phyloP scores from a whole-genome alignment of 805 yeast genomes.

The Schwanniomyces occidentalis region DNA sequence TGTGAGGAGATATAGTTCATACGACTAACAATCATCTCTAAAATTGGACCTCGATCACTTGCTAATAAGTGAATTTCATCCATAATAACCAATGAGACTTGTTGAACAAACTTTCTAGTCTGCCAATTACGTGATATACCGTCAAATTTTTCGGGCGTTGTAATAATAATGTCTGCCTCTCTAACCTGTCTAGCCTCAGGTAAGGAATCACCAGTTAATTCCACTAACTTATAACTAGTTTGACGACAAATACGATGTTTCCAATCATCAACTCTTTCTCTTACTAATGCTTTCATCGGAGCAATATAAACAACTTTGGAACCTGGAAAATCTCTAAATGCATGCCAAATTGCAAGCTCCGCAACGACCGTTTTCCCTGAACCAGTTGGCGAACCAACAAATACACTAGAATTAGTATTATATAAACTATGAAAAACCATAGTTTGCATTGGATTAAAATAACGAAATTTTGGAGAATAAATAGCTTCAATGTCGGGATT shows the following conservation, averaged over 20 bases:
- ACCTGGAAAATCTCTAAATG: conserved; percentile 77
- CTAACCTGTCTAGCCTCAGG: conserved; percentile 69
- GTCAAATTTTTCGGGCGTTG: conserved; percentile 86
- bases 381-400: conserved; percentile 98
- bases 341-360: conserved; percentile 96
- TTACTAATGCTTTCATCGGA: conserved; percentile 84
- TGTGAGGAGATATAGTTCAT: conserved; percentile 69
- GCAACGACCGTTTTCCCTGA: conserved; percentile 98
- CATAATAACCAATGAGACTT: conserved; percentile 75
- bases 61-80: conserved; percentile 84
- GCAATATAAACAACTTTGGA: conserved; percentile 84
- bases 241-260: conserved; percentile 47
- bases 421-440: conserved; percentile 92
- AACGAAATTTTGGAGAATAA: conserved; percentile 67
- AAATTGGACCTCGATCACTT: conserved; percentile 82
- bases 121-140: conserved; percentile 89
- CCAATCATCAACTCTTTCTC: conserved; percentile 87
- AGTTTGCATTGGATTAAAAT: conserved; percentile 98
- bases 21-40: conserved; percentile 87
- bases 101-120: conserved; percentile 71
- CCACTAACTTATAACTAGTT: conserved; percentile 59
- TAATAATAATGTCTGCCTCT: conserved; percentile 72
- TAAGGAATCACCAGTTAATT: conserved; percentile 79
- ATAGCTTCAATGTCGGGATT: conserved; percentile 65
- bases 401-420: conserved; percentile 73